Evolutionary conservation across 805 yeast genomes (phyloP), one percentile per base, ranked within the genome.

Genomic region (Ogataea paraovalis): DNA sequence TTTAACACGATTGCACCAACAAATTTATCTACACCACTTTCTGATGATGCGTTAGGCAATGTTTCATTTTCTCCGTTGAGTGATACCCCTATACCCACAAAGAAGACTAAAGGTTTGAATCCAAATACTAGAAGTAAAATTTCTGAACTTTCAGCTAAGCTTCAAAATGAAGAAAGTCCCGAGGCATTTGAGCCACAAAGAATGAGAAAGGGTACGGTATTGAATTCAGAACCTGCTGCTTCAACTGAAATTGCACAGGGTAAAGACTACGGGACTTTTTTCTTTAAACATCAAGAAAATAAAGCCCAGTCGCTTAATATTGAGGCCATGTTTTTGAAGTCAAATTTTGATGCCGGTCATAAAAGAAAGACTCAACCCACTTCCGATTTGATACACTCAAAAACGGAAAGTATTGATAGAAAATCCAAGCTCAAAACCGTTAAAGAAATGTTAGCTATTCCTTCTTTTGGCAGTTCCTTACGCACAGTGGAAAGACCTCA

Each of bases 221-320:
- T 23, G n/a, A 42, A 36, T n/a, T 20, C n/a, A 8, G 16, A n/a
- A 9, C 8, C 41, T 10, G 19, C 13, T 10, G 22, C 10, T 22
- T 23, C 19, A 10, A 14, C 16, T 9, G 18, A 22, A 13, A 30
- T 14, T 18, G 20, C 30, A 46, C 4, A 41, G 38, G 42, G 22
- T 10, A 32, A 47, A n/a, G 60, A 59, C 19, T 63, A 63, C 42
- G 67, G 68, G 16, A 61, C 63, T 3, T 55, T 54, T 27, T 64
- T 64, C 44, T 64, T 52, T 44, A 42, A 51, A 9, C 8, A 19
- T 2, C 41, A 25, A 16, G 9, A 39, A 12, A 22, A 39, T 8
- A 33, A 28, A 13, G 19, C 49, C 7, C 38, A 23, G n/a, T 23
- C 28, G 40, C 51, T 48, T 12, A 54, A 54, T 43, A 45, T 54